Percentiles rank a stretch among this genome's conserved stretches.
Conservation (phyloP, 768 basidiomycete species). For the Polyporus arcularius region DNA sequence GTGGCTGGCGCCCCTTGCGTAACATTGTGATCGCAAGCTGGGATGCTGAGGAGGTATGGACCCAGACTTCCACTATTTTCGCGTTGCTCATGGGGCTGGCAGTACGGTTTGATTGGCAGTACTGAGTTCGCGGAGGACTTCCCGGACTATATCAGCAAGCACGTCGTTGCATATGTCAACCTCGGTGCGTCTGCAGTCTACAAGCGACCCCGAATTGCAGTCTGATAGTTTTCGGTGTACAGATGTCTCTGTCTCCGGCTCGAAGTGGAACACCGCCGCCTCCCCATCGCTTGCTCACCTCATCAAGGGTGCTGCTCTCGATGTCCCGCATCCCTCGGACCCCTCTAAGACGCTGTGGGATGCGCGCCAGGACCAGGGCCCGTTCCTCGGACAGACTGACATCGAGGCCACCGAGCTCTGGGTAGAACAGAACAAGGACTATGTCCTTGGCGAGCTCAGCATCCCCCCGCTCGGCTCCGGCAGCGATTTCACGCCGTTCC, state of each 20-base stretch:
- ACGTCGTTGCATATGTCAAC: conserved; percentile 88
- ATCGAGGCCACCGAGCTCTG: conserved; percentile 44
- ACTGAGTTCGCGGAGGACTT: conserved; percentile 97
- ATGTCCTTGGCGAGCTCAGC: conserved; percentile 31
- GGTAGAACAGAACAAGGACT: conserved; percentile 32
- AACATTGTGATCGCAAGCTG: conserved; percentile 78
- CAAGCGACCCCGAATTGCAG: background rate
- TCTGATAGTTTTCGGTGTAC: background rate
- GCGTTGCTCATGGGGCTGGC: background rate
- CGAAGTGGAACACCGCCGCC: conserved; percentile 49
- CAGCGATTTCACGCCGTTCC: conserved; percentile 90
- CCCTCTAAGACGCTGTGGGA: conserved; percentile 75
- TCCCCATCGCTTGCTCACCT: conserved; percentile 86
- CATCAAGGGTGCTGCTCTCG: conserved; percentile 63
- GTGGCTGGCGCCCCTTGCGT: conserved; percentile 86
- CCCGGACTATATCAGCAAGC: conserved; percentile 70
- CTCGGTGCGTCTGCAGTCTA: conserved; percentile 42
- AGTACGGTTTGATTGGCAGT: conserved; percentile 77
- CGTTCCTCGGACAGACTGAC: conserved; percentile 45
- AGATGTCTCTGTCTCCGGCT: conserved; percentile 15
- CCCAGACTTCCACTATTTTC: background rate
- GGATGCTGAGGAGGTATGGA: conserved; percentile 69
- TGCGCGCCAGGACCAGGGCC: conserved; percentile 61
- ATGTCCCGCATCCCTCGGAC: conserved; percentile 73
- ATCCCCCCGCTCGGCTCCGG: conserved; percentile 75